Percentiles rank a stretch among this genome's conserved stretches.
Conservation (phyloP, 768 basidiomycete genomes). For the Lentinula aciculospora region DNA sequence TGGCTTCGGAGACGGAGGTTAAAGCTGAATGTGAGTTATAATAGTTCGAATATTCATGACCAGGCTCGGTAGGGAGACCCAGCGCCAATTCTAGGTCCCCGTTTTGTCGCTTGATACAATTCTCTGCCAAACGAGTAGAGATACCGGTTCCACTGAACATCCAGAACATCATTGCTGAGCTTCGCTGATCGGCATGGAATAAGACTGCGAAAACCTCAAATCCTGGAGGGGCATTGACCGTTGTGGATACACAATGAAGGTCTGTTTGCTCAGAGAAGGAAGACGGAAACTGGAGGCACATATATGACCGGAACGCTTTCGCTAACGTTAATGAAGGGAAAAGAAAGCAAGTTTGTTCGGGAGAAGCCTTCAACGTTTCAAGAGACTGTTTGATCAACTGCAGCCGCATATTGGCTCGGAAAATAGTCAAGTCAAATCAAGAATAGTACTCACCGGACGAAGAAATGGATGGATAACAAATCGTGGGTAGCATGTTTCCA, state of each 20-base stretch:
- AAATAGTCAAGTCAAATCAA: neutral
- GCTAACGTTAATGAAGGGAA: conserved; percentile 53
- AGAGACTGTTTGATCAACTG: neutral
- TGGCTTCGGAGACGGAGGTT: neutral
- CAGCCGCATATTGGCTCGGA: neutral
- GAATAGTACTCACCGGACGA: conserved; percentile 58
- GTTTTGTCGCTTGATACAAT: conserved; percentile 66
- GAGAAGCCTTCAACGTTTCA: neutral
- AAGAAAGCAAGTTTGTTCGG: neutral
- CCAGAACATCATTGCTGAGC: conserved; percentile 87
- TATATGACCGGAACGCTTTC: conserved; percentile 38
- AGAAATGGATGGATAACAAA: conserved; percentile 91
- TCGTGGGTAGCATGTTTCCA: conserved; percentile 90
- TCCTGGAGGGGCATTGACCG: conserved; percentile 76
- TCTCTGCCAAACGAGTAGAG: conserved; percentile 81
- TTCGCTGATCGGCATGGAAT: conserved; percentile 44
- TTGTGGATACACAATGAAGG: conserved; percentile 64
- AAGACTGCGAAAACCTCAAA: conserved; percentile 59
- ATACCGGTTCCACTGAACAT: conserved; percentile 91
- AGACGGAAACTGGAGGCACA: conserved; percentile 1
- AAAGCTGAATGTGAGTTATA: conserved; percentile 1
- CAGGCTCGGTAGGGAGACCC: conserved; percentile 30
- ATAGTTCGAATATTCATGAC: neutral
- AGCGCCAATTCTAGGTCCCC: conserved; percentile 40
- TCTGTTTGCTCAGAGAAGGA: conserved; percentile 20